Conservation (phyloP, 768 basidiomycete genomes). For the Podaxis sp. region DNA sequence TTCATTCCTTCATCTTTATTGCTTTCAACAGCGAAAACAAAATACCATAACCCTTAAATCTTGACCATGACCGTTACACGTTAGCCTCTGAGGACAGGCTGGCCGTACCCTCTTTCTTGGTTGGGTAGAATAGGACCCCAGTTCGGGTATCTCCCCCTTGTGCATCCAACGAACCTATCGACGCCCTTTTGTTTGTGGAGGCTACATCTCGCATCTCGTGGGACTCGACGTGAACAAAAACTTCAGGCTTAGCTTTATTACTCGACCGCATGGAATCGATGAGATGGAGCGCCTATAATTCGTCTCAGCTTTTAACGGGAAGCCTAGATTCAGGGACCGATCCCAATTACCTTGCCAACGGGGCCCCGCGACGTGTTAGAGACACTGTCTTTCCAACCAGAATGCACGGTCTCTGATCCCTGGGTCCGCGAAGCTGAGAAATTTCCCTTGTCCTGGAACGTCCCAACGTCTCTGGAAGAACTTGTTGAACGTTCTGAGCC, state of each 20-base stretch:
- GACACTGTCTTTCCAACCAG: neutral
- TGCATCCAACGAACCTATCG: neutral
- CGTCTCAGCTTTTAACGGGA: neutral
- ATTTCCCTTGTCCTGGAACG: neutral
- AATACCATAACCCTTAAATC: neutral
- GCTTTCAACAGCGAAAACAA: neutral
- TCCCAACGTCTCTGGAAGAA: neutral
- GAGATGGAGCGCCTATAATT: neutral
- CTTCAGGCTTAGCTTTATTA: neutral
- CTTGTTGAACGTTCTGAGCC: neutral
- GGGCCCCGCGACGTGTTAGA: neutral
- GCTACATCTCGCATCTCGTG: neutral
- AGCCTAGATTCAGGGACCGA: neutral
- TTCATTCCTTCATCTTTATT: neutral
- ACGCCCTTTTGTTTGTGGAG: neutral
- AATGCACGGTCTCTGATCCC: neutral
- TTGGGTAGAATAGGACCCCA: neutral
- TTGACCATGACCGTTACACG: neutral
- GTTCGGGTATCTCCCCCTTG: neutral
- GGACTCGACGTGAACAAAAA: neutral
- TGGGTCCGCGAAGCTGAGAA: neutral
- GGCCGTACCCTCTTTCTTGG: neutral
- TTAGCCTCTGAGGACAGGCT: neutral
- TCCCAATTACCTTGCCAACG: neutral
- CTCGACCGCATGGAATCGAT: neutral